Base-by-base conservation (phyloP, 352 stramenopile species). In the Pythium chondricola region DNA sequence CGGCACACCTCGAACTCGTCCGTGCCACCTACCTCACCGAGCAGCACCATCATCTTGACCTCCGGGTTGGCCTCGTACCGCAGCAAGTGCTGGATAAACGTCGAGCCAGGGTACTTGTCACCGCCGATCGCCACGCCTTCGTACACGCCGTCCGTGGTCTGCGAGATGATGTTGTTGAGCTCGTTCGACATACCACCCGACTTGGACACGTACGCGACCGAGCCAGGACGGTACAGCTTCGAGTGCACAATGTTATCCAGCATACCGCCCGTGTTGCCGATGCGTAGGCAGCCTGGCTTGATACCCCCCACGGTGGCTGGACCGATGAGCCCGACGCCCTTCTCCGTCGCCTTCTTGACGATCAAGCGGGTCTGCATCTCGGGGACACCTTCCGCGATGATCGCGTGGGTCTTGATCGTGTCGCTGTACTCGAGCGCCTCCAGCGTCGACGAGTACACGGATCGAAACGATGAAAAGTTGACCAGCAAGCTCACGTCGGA, bases 391-490 rank as follows among this genome's bases (percentile, higher is more conserved):
- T 98, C 94, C 20, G 95, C 95, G 59, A 98, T 98, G 65, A 98
- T 98, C 31, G 94, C 95, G 58, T 98, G 88, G 6, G 93, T 98
- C 71, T 96, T 97, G 54, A 98, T 82, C 50, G 88, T 93, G 40
- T 81, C 65, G 52, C 83, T 96, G 69, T 86, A 92, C 48, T 96
- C 75, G n/a, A 98, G 83, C 9, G 83, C 89, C 61, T 98, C 95
- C 72, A 98, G 90, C 2, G 93, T 97, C 26, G 89, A 97, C 57
- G 88, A 91, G 60, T 87, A 98, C 27, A 98, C 95, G 25, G 90
- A 98, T 26, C 95, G 89, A 79, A 98, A 98, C 26, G 95, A 98
- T 35, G 94, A 96, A 61, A 98, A 98, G 75, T 98, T 98, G 43
- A 98, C 85, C 32, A 98, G 63, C 21, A 98, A 82, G 44, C 81